Conservation (phyloP, 2,329 filamentous ascomycete species). For the Cercospora nicotianae region DNA sequence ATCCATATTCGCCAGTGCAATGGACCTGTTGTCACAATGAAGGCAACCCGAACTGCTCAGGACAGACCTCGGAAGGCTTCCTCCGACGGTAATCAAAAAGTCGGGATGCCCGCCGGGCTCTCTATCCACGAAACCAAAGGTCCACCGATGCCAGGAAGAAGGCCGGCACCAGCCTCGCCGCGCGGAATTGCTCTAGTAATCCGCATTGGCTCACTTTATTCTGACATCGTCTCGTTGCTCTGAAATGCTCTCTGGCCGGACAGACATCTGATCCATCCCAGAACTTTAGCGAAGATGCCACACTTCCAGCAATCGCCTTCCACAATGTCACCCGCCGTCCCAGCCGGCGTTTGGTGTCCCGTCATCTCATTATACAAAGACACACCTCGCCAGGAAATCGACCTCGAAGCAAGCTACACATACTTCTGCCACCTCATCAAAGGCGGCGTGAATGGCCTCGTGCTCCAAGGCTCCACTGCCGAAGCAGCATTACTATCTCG, state of each 20-base stretch:
- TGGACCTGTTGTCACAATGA: too few species aligned
- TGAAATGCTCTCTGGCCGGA: background rate
- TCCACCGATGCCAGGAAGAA: background rate
- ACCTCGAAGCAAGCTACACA: conserved; percentile 49
- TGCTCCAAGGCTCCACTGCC: conserved; percentile 51
- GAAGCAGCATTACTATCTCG: conserved; percentile 47
- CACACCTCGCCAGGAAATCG: conserved; percentile 44
- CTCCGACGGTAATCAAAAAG: background rate
- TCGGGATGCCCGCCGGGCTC: background rate
- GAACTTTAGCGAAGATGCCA: background rate
- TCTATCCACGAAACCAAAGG: background rate
- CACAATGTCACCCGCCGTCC: conserved; percentile 32
- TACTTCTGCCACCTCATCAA: conserved; percentile 47
- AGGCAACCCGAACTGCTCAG: background rate
- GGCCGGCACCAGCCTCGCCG: background rate
- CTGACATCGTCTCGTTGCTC: background rate
- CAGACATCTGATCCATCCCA: too few species aligned
- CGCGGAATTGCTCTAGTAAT: background rate
- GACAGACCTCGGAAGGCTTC: background rate
- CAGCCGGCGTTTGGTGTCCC: conserved; percentile 50
- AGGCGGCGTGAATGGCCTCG: conserved; percentile 49
- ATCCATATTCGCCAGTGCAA: too few species aligned
- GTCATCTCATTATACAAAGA: conserved; percentile 51
- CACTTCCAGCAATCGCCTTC: background rate
- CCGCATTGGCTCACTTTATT: background rate